Base-by-base conservation (phyloP, 2,329 filamentous ascomycete genomes). In the Diaporthe australafricana region DNA sequence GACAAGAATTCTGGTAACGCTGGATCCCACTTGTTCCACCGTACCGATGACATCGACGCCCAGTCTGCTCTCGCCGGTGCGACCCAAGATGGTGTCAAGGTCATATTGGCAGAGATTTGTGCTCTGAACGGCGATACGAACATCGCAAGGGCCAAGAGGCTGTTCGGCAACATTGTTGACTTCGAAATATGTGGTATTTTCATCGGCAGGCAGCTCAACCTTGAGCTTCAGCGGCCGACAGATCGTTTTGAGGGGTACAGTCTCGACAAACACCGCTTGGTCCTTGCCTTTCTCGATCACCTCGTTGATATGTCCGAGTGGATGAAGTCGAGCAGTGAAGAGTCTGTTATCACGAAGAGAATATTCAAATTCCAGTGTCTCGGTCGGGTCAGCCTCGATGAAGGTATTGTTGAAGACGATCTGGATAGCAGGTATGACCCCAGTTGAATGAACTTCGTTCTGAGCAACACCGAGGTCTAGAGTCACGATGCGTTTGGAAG, bases 301-400 rank as follows among this genome's bases (percentile, higher is more conserved):
- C 6, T 76, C 76, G 73, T 88, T 89, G 35, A 89, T 75, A 0
- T 73, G 42, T 2, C 71, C 45, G 1, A 87, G 72, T 0, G 84
- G 82, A 53, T 79, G 75, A 2, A 89, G 78, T 5, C 87, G 83
- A 7, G 87, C 86, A 5, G 88, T 81, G 71, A 79, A 83, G 3
- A 87, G 68, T 32, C 76, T 76, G 3, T 81, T 81, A 1, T 77
- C 72, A 5, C 80, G 76, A 68, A 84, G 82, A 1, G 81, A 81
- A 73, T 83, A 88, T 71, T 89, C 87, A 1, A 80, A 78, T 56
- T 87, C 86, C 6, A 68, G 66, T 7, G 66, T 48, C 1, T 57
- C 53, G 30, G 25, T n/a, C n/a, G n/a, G 22, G 12, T 68, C 55
- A 45, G 77, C 75, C 17, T 74, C 73, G 40, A 70, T 73, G 8